phyloP scores from a whole-genome alignment of 1,284 basidiomycete genomes.

The Pseudozyma flocculosa region DNA sequence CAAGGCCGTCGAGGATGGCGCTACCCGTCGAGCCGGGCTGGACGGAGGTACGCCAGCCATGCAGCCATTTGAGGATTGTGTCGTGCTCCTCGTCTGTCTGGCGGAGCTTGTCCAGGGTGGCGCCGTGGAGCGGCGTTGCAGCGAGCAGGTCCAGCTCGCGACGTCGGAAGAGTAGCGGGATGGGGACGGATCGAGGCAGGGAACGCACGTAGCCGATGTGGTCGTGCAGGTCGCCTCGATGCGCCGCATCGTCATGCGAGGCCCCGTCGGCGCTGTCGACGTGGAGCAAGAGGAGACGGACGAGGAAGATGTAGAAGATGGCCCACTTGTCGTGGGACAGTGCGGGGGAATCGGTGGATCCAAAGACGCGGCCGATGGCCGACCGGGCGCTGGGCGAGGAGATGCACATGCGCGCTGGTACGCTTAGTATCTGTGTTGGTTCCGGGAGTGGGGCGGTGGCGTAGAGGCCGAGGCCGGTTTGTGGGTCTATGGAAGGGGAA shows the following conservation, averaged over 20 bases:
- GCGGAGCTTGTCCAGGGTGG: constrained; percentile 17
- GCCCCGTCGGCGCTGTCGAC: too few species aligned
- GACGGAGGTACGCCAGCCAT: neutral
- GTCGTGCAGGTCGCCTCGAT: neutral
- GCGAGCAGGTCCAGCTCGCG: constrained; percentile 28
- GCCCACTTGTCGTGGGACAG: constrained; percentile 20
- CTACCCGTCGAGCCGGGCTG: too few species aligned
- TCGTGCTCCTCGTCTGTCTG: constrained; percentile 12
- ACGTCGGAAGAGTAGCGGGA: constrained; percentile 25
- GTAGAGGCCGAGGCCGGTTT: constrained; percentile 22
- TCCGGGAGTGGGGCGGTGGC: constrained; percentile 5
- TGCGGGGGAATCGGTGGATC: neutral
- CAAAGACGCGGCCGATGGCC: neutral
- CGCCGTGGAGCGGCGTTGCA: constrained; percentile 31
- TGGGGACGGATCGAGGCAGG: constrained; percentile 26
- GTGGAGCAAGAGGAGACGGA: neutral
- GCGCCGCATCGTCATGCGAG: too few species aligned
- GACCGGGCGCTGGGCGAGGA: constrained; percentile 6
- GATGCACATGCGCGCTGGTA: constrained; percentile 19
- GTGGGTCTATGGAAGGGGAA: constrained; percentile 3
- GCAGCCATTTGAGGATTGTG: neutral
- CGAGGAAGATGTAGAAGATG: constrained; percentile 23
- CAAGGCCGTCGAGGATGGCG: neutral
- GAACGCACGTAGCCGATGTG: constrained; percentile 30
- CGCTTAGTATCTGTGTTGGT: constrained; percentile 15